These are phyloP conservation scores for Aspergillus tubingensis DNA, from an alignment of 2,329 filamentous ascomycete genomes.

Conservation along the genomic window DNA sequence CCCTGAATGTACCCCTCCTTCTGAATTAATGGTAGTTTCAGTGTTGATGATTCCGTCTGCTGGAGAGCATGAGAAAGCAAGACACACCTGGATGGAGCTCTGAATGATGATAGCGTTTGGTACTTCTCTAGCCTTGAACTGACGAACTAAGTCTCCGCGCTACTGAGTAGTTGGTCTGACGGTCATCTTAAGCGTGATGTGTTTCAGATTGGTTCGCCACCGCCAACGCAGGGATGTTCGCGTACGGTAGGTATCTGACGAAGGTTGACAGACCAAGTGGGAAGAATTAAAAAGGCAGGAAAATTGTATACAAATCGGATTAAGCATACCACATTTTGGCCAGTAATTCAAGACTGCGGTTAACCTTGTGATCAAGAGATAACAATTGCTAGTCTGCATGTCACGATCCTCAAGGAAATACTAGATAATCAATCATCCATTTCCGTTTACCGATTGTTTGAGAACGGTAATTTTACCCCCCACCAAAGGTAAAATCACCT, in stretches of 20 bases:
- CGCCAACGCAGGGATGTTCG: background rate
- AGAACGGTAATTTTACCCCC: background rate
- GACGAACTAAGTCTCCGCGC: background rate
- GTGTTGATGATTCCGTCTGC: background rate
- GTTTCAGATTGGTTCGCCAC: background rate
- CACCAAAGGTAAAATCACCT: background rate
- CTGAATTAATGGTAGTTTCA: background rate
- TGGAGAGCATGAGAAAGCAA: background rate
- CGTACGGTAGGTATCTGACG: background rate
- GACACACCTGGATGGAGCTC: background rate
- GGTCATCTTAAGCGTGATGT: background rate
- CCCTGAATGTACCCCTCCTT: background rate
- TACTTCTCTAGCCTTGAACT: background rate
- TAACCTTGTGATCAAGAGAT: too few species aligned
- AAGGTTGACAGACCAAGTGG: background rate
- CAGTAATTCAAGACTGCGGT: background rate
- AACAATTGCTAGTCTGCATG: too few species aligned
- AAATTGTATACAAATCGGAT: background rate
- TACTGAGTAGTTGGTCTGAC: background rate
- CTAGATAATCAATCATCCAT: background rate
- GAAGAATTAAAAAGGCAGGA: background rate
- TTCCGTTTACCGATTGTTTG: background rate
- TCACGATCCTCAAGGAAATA: too few species aligned
- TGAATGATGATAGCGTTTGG: background rate
- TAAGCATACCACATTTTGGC: background rate